A percentile compares a stretch with the other conserved stretches of the same genome.
Evolutionary conservation across 2,329 filamentous ascomycete genomes (phyloP).

Genomic region (Venturia asperata): DNA sequence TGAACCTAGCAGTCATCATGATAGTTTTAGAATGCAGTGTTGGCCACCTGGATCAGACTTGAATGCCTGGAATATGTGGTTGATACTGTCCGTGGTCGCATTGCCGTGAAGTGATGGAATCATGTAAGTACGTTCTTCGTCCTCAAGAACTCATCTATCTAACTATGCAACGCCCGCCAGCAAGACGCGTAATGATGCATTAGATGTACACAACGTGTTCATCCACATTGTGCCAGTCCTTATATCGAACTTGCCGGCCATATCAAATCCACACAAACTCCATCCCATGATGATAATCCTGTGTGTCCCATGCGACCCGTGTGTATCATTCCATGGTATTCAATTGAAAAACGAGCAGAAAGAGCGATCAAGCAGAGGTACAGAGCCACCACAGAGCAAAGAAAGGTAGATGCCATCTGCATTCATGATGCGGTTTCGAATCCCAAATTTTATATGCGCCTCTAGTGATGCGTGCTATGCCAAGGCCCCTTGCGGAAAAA

Average conservation of each 20-base stretch:
- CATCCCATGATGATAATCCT: background rate
- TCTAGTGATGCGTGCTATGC: conserved; percentile 3
- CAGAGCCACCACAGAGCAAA: background rate
- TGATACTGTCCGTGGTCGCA: background rate
- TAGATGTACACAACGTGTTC: background rate
- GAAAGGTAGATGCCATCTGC: background rate
- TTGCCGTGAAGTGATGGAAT: background rate
- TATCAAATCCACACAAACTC: background rate
- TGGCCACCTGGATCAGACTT: background rate
- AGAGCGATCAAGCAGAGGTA: background rate
- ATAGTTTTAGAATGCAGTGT: background rate
- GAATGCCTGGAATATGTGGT: background rate
- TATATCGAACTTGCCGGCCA: background rate
- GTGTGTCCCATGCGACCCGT: background rate
- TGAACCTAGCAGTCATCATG: background rate
- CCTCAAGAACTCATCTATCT: background rate
- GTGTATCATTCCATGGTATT: background rate
- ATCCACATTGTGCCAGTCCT: conserved; percentile 2
- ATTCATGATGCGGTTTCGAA: background rate
- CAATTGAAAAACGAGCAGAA: background rate
- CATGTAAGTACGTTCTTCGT: background rate
- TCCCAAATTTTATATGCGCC: background rate
- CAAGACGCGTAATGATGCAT: background rate
- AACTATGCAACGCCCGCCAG: conserved; percentile 1
- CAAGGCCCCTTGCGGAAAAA: background rate